These are phyloP conservation scores for Anacardium occidentale DNA, from an alignment of 345 rosid genomes.

Conservation along the genomic window DNA sequence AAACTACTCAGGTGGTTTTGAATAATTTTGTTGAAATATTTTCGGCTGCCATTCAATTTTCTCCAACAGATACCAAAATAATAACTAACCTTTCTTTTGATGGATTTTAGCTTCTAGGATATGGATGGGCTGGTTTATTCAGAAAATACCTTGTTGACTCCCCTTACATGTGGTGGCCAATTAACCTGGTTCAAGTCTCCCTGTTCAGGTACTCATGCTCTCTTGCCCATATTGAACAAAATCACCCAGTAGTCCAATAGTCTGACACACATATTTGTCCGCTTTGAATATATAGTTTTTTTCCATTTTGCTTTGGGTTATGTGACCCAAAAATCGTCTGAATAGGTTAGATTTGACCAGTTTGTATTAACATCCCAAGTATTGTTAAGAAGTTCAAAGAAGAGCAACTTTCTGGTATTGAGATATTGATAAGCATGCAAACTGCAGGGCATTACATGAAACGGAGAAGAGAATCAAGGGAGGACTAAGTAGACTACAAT, in stretches of 20 bases:
- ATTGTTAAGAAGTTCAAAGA: not conserved
- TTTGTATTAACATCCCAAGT: too few relatives aligned
- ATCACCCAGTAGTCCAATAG: too few relatives aligned
- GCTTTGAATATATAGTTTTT: too few relatives aligned
- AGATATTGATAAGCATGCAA: slow-evolving; percentile 23
- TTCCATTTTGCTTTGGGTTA: too few relatives aligned
- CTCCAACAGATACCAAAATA: not conserved
- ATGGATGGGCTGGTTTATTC: slow-evolving; percentile 85
- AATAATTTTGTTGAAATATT: not conserved
- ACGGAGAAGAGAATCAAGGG: slow-evolving; percentile 33
- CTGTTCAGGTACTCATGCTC: slow-evolving; percentile 54
- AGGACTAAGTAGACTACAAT: slow-evolving; percentile 41
- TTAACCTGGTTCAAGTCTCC: slow-evolving; percentile 76
- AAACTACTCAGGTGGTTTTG: slow-evolving; percentile 63
- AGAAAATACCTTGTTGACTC: slow-evolving; percentile 67
- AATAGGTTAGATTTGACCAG: too few relatives aligned
- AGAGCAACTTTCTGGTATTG: not conserved
- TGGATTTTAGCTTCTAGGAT: slow-evolving; percentile 64
- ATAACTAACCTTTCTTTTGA: not conserved
- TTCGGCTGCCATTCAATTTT: not conserved
- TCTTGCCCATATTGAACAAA: not conserved
- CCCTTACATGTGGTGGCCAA: slow-evolving; percentile 94
- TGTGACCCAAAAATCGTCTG: too few relatives aligned
- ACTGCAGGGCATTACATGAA: slow-evolving; percentile 57
- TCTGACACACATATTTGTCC: too few relatives aligned